These are phyloP conservation scores for Phlyctochytrium planicorne DNA, from an alignment of 192 early-diverging fungal species.

Conservation along the genomic window DNA sequence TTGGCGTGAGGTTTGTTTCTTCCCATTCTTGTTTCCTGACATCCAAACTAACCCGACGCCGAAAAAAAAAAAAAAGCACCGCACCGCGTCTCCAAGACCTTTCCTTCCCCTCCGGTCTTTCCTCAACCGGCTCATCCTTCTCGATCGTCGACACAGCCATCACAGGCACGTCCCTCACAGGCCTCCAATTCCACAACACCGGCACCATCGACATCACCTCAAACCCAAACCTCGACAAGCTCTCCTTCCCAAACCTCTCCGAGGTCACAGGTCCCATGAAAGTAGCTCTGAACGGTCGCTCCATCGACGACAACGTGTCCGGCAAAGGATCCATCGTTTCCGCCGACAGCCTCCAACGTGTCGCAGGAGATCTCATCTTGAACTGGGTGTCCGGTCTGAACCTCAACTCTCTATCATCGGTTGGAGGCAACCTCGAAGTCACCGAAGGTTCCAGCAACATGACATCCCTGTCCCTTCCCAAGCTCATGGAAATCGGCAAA, in stretches of 20 bases:
- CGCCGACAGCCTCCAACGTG: too few relatives aligned
- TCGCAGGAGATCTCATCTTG: too few relatives aligned
- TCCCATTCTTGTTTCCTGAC: too few relatives aligned
- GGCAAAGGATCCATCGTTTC: too few relatives aligned
- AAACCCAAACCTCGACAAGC: background rate
- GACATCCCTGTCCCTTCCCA: background rate
- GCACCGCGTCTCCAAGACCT: background rate
- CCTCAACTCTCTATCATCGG: constrained; percentile 1
- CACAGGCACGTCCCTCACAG: background rate
- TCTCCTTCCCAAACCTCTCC: background rate
- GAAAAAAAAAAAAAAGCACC: background rate
- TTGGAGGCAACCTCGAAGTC: constrained; percentile 1
- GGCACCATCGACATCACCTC: background rate
- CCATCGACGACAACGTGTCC: background rate
- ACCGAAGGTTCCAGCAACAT: background rate
- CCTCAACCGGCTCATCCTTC: background rate
- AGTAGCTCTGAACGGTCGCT: background rate
- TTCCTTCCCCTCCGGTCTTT: background rate
- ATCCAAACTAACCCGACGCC: background rate
- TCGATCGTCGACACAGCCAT: background rate
- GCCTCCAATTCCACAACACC: background rate
- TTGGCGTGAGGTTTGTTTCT: background rate
- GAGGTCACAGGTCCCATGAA: too few relatives aligned
- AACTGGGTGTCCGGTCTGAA: too few relatives aligned
- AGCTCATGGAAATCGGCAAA: background rate